Percentiles rank a stretch among this genome's conserved stretches.
These are phyloP conservation scores for Colletotrichum sp. DNA, from an alignment of 2,329 filamentous ascomycete species.

Conservation along the genomic window DNA sequence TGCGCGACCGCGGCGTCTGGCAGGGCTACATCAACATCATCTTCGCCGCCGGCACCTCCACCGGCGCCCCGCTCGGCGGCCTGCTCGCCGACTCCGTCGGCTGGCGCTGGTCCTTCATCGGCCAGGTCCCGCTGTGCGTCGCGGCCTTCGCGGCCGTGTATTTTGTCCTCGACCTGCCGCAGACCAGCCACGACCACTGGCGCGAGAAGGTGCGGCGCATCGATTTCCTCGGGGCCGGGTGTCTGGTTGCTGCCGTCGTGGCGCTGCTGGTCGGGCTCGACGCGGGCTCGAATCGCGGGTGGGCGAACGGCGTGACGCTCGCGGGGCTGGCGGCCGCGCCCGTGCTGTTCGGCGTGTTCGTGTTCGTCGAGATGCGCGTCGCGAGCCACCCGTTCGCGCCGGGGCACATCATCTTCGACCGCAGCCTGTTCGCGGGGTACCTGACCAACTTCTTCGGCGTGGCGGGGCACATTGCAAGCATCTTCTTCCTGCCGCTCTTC, in stretches of 20 bases:
- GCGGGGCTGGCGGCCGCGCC: constrained; percentile 60
- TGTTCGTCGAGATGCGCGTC: constrained; percentile 71
- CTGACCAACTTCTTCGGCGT: constrained; percentile 76
- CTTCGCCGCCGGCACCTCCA: constrained; percentile 70
- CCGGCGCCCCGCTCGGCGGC: constrained; percentile 74
- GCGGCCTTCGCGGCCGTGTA: constrained; percentile 69
- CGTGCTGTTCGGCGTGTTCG: constrained; percentile 68
- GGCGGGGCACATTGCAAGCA: constrained; percentile 56
- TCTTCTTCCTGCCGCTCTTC: constrained; percentile 81
- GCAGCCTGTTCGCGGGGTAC: constrained; percentile 70
- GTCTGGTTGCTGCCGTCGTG: constrained; percentile 70
- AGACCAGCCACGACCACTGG: constrained; percentile 65
- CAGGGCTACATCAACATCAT: constrained; percentile 77
- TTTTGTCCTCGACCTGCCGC: constrained; percentile 66
- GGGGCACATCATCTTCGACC: constrained; percentile 73
- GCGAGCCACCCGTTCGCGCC: constrained; percentile 78
- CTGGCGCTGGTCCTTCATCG: constrained; percentile 77
- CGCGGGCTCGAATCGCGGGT: constrained; percentile 74
- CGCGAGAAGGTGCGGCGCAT: constrained; percentile 68
- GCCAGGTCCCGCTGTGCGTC: constrained; percentile 72
- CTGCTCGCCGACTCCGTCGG: constrained; percentile 75
- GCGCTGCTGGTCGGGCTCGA: constrained; percentile 74
- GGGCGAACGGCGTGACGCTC: constrained; percentile 65
- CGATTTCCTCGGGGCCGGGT: constrained; percentile 75
- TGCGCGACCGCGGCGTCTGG: constrained; percentile 75